phyloP scores from a whole-genome alignment of 2,329 filamentous ascomycete species.

The Cladophialophora chaetospira region DNA sequence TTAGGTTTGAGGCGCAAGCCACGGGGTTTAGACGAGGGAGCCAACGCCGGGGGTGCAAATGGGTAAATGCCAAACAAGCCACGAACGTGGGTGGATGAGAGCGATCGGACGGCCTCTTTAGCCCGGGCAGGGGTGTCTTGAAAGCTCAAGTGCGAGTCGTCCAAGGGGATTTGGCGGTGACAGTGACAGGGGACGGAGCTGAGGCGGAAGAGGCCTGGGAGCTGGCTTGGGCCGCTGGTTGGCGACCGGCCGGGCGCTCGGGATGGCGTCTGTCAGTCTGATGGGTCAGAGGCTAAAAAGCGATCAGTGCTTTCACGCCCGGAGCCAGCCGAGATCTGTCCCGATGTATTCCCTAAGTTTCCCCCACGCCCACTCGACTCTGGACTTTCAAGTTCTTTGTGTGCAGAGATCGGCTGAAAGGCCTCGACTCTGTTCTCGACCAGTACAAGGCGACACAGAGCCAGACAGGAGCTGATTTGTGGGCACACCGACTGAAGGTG shows the following conservation, averaged over 20 bases:
- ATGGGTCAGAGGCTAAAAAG: neutral
- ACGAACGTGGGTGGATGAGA: conserved; percentile 9
- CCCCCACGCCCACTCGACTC: conserved; percentile 4
- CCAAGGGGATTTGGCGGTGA: conserved; percentile 14
- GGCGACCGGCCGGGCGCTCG: conserved; percentile 16
- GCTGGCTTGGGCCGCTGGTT: neutral
- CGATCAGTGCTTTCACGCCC: neutral
- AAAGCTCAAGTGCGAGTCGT: conserved; percentile 6
- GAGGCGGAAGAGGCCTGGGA: conserved; percentile 7
- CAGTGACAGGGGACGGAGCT: neutral
- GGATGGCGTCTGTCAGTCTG: conserved; percentile 7
- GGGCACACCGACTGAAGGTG: too few species aligned
- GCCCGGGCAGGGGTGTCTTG: conserved; percentile 1
- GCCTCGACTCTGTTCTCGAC: conserved; percentile 2
- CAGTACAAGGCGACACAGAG: conserved; percentile 21
- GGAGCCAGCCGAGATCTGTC: conserved; percentile 9
- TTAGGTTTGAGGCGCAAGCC: conserved; percentile 17
- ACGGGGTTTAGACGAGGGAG: conserved; percentile 10
- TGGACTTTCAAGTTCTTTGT: neutral
- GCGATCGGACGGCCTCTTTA: neutral
- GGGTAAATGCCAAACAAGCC: conserved; percentile 10
- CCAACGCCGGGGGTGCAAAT: conserved; percentile 1
- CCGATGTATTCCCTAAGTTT: conserved; percentile 9
- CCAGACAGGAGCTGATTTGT: too few species aligned
- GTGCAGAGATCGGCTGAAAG: conserved; percentile 7